Evolutionary conservation across 108 stramenopile genomes (phyloP).

Genomic region (Skeletonema costatum): DNA sequence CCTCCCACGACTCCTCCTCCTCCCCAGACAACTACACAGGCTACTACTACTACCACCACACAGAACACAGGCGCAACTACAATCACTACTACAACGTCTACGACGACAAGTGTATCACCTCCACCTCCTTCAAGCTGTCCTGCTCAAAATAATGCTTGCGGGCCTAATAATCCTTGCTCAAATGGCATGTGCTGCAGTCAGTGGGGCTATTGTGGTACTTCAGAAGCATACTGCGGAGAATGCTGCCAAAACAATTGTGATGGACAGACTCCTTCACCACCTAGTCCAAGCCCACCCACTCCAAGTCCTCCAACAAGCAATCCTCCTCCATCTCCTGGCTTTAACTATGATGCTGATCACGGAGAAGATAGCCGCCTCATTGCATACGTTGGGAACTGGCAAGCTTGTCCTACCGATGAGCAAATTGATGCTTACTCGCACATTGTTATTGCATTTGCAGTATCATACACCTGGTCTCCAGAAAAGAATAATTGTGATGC

Average conservation of each 20-base stretch:
- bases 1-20: neutral
- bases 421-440: conserved; percentile 59
- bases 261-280: conserved; percentile 14
- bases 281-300: conserved; percentile 24
- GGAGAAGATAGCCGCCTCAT: conserved; percentile 54
- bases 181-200: conserved; percentile 39
- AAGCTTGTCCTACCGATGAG: conserved; percentile 54
- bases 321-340: conserved; percentile 3
- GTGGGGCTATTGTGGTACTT: conserved; percentile 51
- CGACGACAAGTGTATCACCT: neutral
- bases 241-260: conserved; percentile 37
- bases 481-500: conserved; percentile 41
- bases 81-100: neutral
- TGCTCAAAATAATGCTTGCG: neutral
- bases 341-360: conserved; percentile 20
- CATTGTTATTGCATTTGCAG: conserved; percentile 63
- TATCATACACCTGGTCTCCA: conserved; percentile 49
- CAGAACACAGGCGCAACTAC: neutral
- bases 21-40: neutral
- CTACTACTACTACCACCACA: neutral
- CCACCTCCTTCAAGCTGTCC: neutral
- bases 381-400: conserved; percentile 70
- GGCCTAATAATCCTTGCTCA: neutral
- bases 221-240: conserved; percentile 29
- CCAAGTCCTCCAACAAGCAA: conserved; percentile 10